Evolutionary conservation across 176 grass and related monocot genomes (phyloP), one percentile per base, ranked within the genome.

Genomic region (Phoenix dactylifera): DNA sequence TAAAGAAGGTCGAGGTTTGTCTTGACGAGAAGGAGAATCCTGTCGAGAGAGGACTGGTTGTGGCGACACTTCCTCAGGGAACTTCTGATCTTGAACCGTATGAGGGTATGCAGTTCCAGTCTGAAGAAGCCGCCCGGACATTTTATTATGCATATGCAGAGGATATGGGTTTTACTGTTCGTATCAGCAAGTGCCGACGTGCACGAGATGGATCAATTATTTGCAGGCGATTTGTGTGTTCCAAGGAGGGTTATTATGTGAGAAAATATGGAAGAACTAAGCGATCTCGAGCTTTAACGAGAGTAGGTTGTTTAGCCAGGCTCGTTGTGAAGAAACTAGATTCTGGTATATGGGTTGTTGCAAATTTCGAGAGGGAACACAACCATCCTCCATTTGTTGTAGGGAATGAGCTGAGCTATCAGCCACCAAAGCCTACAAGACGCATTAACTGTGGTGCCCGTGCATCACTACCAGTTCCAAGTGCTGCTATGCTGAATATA

Each of bases 341-440:
- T 63, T 80, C 66, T 86, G 89, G 79, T 77, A 89, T 86, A 75
- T 95, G 89, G 89, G 67, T 86, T 60, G 81, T 89, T 53, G 85
- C 85, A 52, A 95, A 89, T 78, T 95, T 95, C 74, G 82, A 86
- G 69, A 95, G 86, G 74, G 85, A 95, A 58, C 89, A 95, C 72
- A 95, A 89, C 59, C 89, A 95, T 83, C 75, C 24, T 2, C 60
- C 89, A 44, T 44, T 44, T 44, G 35, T 44, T 44, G 7, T 44
- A 44, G 35, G 35, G 35, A 44, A 44, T 12, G 35, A 44, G 35
- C 35, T 44, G 35, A 44, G 35, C 35, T 44, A 44, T 44, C 35
- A 12, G 10, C 35, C 52, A 32, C 58, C 63, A 63, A 56, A 72
- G 24, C 35, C 35, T 14, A 44, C 35, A 12, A 12, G 35, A 44